Evolutionary conservation across 2,329 filamentous ascomycete genomes (phyloP).

Genomic region (Clathrospora elynae): DNA sequence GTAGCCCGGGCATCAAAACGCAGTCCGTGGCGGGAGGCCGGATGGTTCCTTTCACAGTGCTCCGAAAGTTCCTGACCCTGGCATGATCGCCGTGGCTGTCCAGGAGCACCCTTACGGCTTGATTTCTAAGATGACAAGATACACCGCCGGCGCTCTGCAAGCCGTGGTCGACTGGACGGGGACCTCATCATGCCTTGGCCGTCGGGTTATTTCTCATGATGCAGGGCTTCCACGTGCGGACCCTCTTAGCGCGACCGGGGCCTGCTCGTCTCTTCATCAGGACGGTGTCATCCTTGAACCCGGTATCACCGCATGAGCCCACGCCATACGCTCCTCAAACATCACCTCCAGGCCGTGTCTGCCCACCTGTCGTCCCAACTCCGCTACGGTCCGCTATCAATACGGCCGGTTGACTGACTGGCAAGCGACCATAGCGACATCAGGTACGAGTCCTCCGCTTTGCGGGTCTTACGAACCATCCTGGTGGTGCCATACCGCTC

Average conservation of each 20-base stretch:
- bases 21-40: constrained; percentile 14
- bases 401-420: constrained; percentile 13
- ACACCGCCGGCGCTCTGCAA: constrained; percentile 5
- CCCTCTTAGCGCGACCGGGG: constrained; percentile 17
- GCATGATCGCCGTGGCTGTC: constrained; percentile 20
- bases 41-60: constrained; percentile 9
- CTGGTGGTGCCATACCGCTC: constrained; percentile 7
- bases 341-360: constrained; percentile 24
- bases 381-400: constrained; percentile 28
- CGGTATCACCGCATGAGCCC: constrained; percentile 19
- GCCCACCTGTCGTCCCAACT: constrained; percentile 14
- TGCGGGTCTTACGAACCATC: constrained; percentile 5
- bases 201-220: constrained; percentile 17
- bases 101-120: background rate
- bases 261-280: constrained; percentile 9
- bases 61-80: constrained; percentile 6
- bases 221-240: constrained; percentile 36
- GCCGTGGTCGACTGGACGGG: constrained; percentile 3
- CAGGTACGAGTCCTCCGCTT: constrained; percentile 13
- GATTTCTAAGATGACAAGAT: constrained; percentile 2
- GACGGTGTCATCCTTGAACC: constrained; percentile 14
- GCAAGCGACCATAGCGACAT: constrained; percentile 19
- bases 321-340: constrained; percentile 26
- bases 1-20: constrained; percentile 6
- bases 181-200: constrained; percentile 9